These are phyloP conservation scores for Bruguiera hainesii DNA, from an alignment of 441 rosid species.

Conservation along the genomic window DNA sequence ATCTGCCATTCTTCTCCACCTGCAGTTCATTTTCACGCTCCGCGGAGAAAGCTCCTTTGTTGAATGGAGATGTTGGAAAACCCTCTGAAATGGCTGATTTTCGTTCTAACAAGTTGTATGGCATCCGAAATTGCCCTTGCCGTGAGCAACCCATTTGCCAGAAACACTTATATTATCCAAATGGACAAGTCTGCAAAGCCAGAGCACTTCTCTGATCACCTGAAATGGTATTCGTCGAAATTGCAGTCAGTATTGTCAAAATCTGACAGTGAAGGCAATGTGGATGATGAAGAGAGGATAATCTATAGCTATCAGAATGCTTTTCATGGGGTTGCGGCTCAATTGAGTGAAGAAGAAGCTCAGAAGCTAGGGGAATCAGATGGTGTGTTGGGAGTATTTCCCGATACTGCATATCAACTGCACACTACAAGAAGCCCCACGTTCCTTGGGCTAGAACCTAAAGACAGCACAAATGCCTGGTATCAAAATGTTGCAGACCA, in stretches of 20 bases:
- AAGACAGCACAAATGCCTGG: conserved; percentile 61
- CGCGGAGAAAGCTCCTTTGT: background rate
- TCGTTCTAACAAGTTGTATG: conserved; percentile 30
- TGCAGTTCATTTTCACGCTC: background rate
- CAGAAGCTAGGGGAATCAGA: conserved; percentile 45
- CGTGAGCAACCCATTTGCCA: conserved; percentile 20
- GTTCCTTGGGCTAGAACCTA: conserved; percentile 68
- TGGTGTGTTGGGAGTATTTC: conserved; percentile 65
- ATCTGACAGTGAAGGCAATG: conserved; percentile 24
- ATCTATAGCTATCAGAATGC: conserved; percentile 69
- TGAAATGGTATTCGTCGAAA: conserved; percentile 75
- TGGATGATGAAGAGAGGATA: conserved; percentile 41
- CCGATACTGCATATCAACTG: conserved; percentile 63
- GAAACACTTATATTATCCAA: conserved; percentile 70
- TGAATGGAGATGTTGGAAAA: conserved; percentile 35
- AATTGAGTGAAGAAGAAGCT: conserved; percentile 54
- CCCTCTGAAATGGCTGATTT: conserved; percentile 38
- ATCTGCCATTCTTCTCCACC: background rate
- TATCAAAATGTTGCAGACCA: conserved; percentile 52
- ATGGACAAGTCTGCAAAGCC: conserved; percentile 89
- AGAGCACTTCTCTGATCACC: conserved; percentile 44
- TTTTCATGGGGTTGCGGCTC: conserved; percentile 77
- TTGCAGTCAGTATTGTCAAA: conserved; percentile 43
- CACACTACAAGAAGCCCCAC: conserved; percentile 82
- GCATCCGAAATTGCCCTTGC: conserved; percentile 30